Conservation (phyloP, 768 basidiomycete genomes). For the Pleurotus eryngii region DNA sequence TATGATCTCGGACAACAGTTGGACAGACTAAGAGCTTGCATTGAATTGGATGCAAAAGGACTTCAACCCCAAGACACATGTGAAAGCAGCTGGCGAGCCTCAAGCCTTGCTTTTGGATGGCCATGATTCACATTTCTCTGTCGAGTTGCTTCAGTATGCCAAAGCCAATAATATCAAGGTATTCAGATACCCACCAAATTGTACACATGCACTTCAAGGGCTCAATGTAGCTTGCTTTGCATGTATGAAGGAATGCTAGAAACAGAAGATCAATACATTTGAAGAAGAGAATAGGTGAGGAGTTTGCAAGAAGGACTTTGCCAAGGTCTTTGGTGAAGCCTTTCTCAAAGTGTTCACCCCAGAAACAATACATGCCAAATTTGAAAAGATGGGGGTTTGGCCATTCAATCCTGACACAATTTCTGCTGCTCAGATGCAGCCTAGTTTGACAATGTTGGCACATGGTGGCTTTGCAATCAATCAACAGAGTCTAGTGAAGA, state of each 20-base stretch:
- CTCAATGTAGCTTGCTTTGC: slow-evolving; percentile 39
- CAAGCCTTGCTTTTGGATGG: slow-evolving; percentile 33
- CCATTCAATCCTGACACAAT: slow-evolving; percentile 25
- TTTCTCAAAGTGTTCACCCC: slow-evolving; percentile 10
- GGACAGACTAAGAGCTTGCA: slow-evolving; percentile 29
- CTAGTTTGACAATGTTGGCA: slow-evolving; percentile 8
- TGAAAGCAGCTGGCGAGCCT: slow-evolving; percentile 11
- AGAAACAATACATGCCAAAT: slow-evolving; percentile 17
- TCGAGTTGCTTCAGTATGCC: slow-evolving; percentile 17
- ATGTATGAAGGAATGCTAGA: slow-evolving; percentile 12
- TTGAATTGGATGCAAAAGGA: slow-evolving; percentile 24
- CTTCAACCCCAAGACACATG: slow-evolving; percentile 24
- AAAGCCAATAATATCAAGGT: slow-evolving; percentile 24
- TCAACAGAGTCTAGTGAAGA: too few relatives aligned
- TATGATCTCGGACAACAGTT: slow-evolving; percentile 29
- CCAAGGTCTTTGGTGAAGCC: slow-evolving; percentile 20
- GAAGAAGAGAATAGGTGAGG: slow-evolving; percentile 10
- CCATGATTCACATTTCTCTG: slow-evolving; percentile 29
- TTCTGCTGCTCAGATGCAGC: slow-evolving; percentile 19
- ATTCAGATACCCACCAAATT: slow-evolving; percentile 31
- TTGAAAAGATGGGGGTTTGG: slow-evolving; percentile 20
- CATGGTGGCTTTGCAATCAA: not conserved
- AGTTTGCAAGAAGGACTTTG: slow-evolving; percentile 16
- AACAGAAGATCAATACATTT: slow-evolving; percentile 22
- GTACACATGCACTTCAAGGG: slow-evolving; percentile 38